Conservation (phyloP, 805 yeast species). For the Candida michaelii region DNA sequence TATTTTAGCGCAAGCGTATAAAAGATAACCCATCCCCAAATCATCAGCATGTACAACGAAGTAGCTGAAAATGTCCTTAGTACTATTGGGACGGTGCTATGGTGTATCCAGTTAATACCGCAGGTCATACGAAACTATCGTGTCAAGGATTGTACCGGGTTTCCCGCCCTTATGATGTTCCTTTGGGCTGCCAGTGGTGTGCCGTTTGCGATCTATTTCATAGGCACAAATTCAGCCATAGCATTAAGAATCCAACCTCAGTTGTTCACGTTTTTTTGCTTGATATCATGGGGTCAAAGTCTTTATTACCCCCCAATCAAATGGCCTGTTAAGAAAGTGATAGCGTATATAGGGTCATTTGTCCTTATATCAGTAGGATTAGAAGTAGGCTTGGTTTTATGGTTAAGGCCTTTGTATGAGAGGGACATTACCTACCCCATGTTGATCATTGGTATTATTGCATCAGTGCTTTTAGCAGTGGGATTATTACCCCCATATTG, state of each 20-base stretch:
- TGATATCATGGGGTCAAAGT: constrained; percentile 62
- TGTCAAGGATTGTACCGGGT: constrained; percentile 78
- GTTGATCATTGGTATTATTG: constrained; percentile 74
- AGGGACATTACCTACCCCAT: constrained; percentile 71
- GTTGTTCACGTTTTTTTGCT: constrained; percentile 68
- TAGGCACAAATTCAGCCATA: constrained; percentile 65
- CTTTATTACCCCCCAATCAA: constrained; percentile 69
- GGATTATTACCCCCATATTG: constrained; percentile 90
- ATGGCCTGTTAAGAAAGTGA: constrained; percentile 34
- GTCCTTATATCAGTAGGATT: constrained; percentile 50
- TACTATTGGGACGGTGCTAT: constrained; percentile 84
- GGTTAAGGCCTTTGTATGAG: constrained; percentile 57
- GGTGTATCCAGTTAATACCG: constrained; percentile 92
- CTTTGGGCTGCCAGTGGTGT: constrained; percentile 76
- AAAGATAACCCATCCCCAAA: background rate
- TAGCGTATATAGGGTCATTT: constrained; percentile 35
- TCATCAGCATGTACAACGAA: constrained; percentile 14
- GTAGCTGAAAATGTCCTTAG: constrained; percentile 75
- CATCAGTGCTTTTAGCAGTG: constrained; percentile 68
- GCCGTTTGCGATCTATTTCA: constrained; percentile 84
- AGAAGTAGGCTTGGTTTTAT: constrained; percentile 70
- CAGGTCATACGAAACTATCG: constrained; percentile 75
- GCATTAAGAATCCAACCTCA: constrained; percentile 89
- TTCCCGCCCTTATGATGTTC: constrained; percentile 86
- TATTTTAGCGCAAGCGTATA: background rate